phyloP scores from a whole-genome alignment of 768 basidiomycete species.

The Suillus subluteus region DNA sequence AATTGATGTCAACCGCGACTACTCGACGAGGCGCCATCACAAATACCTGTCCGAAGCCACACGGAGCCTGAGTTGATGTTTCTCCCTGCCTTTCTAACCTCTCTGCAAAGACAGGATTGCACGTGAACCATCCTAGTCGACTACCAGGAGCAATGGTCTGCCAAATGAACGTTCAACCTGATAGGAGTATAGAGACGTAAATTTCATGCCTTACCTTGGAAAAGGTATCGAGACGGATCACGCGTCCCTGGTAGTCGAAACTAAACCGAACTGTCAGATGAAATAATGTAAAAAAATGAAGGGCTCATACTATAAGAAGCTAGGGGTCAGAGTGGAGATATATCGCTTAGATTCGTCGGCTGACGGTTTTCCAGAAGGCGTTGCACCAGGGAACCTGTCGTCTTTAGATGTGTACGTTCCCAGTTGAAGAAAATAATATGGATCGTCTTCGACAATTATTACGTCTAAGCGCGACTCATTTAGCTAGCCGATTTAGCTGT shows the following conservation, averaged over 20 bases:
- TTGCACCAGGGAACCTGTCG: constrained; percentile 26
- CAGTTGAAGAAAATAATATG: constrained; percentile 77
- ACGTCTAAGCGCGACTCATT: constrained; percentile 46
- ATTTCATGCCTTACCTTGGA: constrained; percentile 54
- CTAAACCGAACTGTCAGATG: constrained; percentile 29
- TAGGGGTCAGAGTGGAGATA: constrained; percentile 60
- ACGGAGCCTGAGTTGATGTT: constrained; percentile 68
- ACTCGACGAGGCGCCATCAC: background rate
- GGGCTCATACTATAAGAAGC: constrained; percentile 53
- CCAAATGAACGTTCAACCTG: constrained; percentile 14
- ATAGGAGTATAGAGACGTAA: background rate
- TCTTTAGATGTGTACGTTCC: constrained; percentile 53
- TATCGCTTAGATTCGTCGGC: constrained; percentile 47
- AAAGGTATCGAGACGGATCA: constrained; percentile 82
- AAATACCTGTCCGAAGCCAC: constrained; percentile 68
- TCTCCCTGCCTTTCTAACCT: constrained; percentile 72
- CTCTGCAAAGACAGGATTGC: constrained; percentile 76
- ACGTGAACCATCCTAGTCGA: constrained; percentile 81
- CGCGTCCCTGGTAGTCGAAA: constrained; percentile 79
- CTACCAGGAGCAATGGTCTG: constrained; percentile 81
- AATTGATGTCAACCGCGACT: constrained; percentile 6
- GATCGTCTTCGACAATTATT: constrained; percentile 84
- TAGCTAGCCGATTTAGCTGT: background rate
- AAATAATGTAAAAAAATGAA: background rate
- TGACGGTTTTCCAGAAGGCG: constrained; percentile 20